Conservation (phyloP, 1,284 basidiomycete genomes). For the Kalmanozyma brasiliensis region DNA sequence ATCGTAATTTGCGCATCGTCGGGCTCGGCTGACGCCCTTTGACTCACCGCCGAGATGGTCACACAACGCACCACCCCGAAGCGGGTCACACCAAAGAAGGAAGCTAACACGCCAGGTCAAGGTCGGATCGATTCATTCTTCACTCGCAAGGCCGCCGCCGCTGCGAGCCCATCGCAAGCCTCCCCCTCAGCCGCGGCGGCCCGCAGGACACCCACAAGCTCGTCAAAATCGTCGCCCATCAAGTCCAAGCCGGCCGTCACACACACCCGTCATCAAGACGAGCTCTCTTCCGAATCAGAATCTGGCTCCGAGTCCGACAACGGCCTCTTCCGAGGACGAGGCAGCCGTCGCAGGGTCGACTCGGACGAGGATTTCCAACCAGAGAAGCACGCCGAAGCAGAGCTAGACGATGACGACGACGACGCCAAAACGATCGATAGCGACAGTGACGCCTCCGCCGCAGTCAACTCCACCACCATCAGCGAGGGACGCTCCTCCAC, state of each 20-base stretch:
- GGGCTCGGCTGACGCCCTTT: neutral
- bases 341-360: conserved; percentile 6
- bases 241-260: conserved; percentile 3
- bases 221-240: conserved; percentile 6
- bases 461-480: neutral
- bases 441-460: conserved; percentile 9
- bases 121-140: conserved; percentile 44
- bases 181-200: conserved; percentile 7
- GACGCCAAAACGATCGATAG: conserved; percentile 1
- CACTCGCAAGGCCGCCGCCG: conserved; percentile 8
- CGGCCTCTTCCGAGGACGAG: conserved; percentile 19
- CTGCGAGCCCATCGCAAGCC: conserved; percentile 9
- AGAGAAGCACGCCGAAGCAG: conserved; percentile 14
- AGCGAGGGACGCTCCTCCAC: conserved; percentile 10
- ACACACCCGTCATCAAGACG: neutral
- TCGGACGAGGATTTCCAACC: conserved; percentile 35
- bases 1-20: neutral
- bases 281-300: conserved; percentile 17
- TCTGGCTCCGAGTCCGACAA: conserved; percentile 14
- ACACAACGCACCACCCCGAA: conserved; percentile 14
- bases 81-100: conserved; percentile 21
- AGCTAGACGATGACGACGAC: conserved; percentile 21
- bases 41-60: conserved; percentile 4
- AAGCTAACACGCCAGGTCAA: conserved; percentile 13
- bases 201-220: neutral